A percentile compares a stretch with the other conserved stretches of the same genome.
Conservation (phyloP, 169 alveolate genomes). For the Theileria annulata region DNA sequence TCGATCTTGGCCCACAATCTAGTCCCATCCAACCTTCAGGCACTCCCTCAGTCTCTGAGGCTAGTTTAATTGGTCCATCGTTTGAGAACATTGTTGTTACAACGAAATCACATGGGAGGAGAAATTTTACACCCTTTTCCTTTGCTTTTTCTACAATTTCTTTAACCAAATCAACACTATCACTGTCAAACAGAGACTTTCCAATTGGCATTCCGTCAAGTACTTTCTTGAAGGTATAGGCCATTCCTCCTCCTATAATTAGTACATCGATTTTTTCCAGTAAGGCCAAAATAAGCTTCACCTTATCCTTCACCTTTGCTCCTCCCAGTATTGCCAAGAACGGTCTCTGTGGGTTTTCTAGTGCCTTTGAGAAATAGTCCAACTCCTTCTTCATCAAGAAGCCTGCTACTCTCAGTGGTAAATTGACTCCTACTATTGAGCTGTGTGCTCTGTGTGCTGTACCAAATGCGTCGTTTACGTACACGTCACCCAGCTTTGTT, state of each 20-base stretch:
- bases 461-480: conserved; percentile 98
- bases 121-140: conserved; percentile 88
- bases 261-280: conserved; percentile 92
- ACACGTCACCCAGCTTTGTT: conserved; percentile 92
- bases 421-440: conserved; percentile 93
- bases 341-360: conserved; percentile 93
- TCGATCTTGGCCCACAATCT: conserved; percentile 94
- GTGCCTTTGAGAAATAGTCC: conserved; percentile 93
- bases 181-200: conserved; percentile 93
- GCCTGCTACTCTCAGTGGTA: conserved; percentile 92
- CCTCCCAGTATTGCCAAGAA: conserved; percentile 96
- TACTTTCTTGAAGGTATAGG: conserved; percentile 94
- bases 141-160: conserved; percentile 92
- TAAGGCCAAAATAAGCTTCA: conserved; percentile 91
- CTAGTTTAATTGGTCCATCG: conserved; percentile 81
- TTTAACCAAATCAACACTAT: conserved; percentile 92
- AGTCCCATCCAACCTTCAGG: conserved; percentile 97
- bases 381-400: conserved; percentile 92
- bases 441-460: conserved; percentile 98
- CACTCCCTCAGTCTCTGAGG: conserved; percentile 87
- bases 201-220: conserved; percentile 88
- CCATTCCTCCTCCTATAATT: conserved; percentile 99
- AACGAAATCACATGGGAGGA: conserved; percentile 92
- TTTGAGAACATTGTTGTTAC: conserved; percentile 90
- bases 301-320: conserved; percentile 97